Base-by-base conservation (phyloP, 139 green algal species). In the Chlamydomonas sp. region DNA sequence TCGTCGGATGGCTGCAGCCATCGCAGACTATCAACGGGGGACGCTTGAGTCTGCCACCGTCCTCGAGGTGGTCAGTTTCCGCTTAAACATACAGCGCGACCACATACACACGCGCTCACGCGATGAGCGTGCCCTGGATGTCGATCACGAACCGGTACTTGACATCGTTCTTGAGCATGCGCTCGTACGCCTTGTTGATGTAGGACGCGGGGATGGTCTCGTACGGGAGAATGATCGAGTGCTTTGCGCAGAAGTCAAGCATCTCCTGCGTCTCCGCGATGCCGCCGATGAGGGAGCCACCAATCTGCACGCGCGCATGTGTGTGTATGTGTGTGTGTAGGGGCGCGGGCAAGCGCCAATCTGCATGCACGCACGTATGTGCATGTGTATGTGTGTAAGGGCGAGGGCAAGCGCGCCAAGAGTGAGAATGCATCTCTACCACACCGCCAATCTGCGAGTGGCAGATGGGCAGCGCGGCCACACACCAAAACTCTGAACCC, bases 191-290 rank as follows among this genome's bases (percentile, higher is more conserved):
- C 8, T 50, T 80, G 73, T 92, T 92, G 22, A 92, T 58, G 37
- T 87, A 78, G 16, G 74, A 30, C n/a, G 78, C 70, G 5, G 49
- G 39, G 34, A 88, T 81, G 13, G 62, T 60, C 70, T 90, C 82
- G 4, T 80, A 62, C 26, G 63, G 60, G 29, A 65, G 49, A 2
- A 30, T n/a, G 3, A 93, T 78, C 69, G 74, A 73, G 30, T 94
- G 69, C 76, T 92, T 36, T 2, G 35, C 83, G 43, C 84, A 91
- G 68, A 91, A 91, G 60, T 94, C 80, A 29, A 90, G 70, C 85
- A 90, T 88, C 64, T 90, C 86, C 70, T 94, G 88, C 2, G 75
- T 81, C 78, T 94, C 79, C 43, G 72, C 70, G 69, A 92, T 90
- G 66, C 82, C 79, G 28, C 86, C 87, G 70, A 92, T 89, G 8